phyloP scores from a whole-genome alignment of 2,329 filamentous ascomycete genomes.

The Sphaerulina vaccinii region DNA sequence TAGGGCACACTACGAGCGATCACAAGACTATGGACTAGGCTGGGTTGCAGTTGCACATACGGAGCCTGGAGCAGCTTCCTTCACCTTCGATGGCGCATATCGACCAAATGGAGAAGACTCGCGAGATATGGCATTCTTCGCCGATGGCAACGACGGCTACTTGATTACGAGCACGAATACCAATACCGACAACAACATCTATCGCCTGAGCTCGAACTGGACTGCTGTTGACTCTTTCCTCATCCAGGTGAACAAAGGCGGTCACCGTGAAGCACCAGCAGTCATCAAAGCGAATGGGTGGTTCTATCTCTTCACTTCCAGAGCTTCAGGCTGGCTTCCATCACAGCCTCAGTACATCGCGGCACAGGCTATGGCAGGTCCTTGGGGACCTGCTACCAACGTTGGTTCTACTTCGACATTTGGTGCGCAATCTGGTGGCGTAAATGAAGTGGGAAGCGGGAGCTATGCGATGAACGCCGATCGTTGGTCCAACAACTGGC shows the following conservation, averaged over 20 bases:
- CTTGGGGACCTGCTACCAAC: conserved; percentile 20
- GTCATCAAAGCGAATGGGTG: conserved; percentile 18
- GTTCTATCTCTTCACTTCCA: conserved; percentile 27
- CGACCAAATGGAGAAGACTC: conserved; percentile 24
- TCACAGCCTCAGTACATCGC: conserved; percentile 22
- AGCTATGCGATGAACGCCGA: conserved; percentile 21
- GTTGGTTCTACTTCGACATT: conserved; percentile 24
- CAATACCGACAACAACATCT: conserved; percentile 28
- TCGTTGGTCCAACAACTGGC: conserved; percentile 25
- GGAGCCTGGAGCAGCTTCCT: conserved; percentile 11
- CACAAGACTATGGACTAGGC: conserved; percentile 23
- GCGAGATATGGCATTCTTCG: conserved; percentile 27
- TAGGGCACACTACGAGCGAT: conserved; percentile 23
- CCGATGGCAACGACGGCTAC: conserved; percentile 20
- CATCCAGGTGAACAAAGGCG: conserved; percentile 19
- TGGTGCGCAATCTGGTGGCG: conserved; percentile 22
- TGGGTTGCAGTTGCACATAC: conserved; percentile 26
- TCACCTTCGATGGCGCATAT: conserved; percentile 25
- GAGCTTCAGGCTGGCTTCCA: conserved; percentile 27
- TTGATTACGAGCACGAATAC: conserved; percentile 23
- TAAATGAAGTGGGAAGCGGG: conserved; percentile 14
- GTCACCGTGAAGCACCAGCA: conserved; percentile 23
- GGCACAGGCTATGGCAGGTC: conserved; percentile 18
- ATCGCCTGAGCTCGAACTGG: conserved; percentile 25
- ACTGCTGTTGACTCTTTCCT: conserved; percentile 18